These are phyloP conservation scores for Histomonas meleagridis DNA, from an alignment of 208 protist genomes.

Conservation along the genomic window DNA sequence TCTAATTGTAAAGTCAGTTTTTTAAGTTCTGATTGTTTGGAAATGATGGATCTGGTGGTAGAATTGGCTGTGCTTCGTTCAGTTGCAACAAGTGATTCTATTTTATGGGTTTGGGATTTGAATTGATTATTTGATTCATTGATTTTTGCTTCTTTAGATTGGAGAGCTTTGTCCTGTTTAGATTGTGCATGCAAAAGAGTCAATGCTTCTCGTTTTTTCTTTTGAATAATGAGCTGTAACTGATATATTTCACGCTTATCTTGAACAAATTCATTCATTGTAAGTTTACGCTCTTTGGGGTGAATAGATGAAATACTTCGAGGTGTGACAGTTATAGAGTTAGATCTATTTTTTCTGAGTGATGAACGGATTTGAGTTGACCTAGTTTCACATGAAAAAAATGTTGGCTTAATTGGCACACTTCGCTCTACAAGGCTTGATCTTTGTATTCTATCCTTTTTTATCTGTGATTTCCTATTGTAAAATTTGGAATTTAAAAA, in stretches of 20 bases:
- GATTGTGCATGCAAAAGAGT: not conserved
- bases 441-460: not conserved
- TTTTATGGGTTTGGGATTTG: not conserved
- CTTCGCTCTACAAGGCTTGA: not conserved
- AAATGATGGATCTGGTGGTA: not conserved
- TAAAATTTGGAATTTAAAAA: no score
- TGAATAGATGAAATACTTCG: not conserved
- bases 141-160: not conserved
- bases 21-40: not conserved
- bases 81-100: not conserved
- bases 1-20: not conserved
- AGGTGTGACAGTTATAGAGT: not conserved
- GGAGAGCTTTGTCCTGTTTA: not conserved
- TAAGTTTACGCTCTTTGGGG: not conserved
- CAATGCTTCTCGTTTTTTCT: not conserved
- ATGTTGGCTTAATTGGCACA: not conserved
- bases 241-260: not conserved
- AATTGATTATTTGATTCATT: not conserved
- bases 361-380: not conserved
- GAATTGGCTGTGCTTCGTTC: not conserved
- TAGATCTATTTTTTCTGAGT: not conserved
- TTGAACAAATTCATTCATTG: constrained; percentile 2
- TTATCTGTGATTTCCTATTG: not conserved
- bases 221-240: not conserved
- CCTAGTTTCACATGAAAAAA: not conserved